Base-by-base conservation (phyloP, 495 filamentous ascomycete genomes). In the Trichoderma erinaceum region DNA sequence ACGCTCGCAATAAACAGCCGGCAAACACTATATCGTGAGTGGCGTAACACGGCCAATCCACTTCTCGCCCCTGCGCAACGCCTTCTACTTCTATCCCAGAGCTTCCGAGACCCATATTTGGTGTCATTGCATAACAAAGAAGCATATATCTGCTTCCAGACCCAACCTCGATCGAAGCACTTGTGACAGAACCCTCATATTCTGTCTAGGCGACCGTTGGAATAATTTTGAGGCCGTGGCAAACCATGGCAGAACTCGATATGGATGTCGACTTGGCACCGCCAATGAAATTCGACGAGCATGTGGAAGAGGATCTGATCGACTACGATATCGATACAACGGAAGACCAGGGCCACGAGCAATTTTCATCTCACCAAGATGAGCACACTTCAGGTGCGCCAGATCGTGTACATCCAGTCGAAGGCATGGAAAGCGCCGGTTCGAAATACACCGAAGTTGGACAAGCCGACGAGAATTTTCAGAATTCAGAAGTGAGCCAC, bases 321-420 rank as follows among this genome's bases (percentile, higher is more conserved):
- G 56, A 61, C 25, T 61, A 61, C 56, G 56, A 61, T 21, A 61
- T 61, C 27, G 56, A 61, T 16, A 61, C 56, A 13, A 61, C 56
- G 11, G 56, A 61, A 18, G 25, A 61, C 27, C 56, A 61, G 11
- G 35, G 16, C 56, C 56, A 35, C 27, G 56, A 32, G 12, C 25
- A 13, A 7, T 61, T 23, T 23, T 25, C 56, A 32, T 61, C 56
- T 21, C 48, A 52, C 48, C 48, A 52, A 11, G 48, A 52, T 52
- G 48, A 23, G 25, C 56, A 61, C 16, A 18, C 25, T 7, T 27
- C 23, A 35, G 29, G 25, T 32, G 27, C 56, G 18, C 48, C n/a
- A 15, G 56, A 32, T 7, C 25, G 10, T 2, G 27, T 61, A 23
- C 23, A 16, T 25, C 13, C 56, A 32, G n/a, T 12, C 25, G 56